phyloP scores from a whole-genome alignment of 1,284 basidiomycete genomes.

The Pholiota adiposa region DNA sequence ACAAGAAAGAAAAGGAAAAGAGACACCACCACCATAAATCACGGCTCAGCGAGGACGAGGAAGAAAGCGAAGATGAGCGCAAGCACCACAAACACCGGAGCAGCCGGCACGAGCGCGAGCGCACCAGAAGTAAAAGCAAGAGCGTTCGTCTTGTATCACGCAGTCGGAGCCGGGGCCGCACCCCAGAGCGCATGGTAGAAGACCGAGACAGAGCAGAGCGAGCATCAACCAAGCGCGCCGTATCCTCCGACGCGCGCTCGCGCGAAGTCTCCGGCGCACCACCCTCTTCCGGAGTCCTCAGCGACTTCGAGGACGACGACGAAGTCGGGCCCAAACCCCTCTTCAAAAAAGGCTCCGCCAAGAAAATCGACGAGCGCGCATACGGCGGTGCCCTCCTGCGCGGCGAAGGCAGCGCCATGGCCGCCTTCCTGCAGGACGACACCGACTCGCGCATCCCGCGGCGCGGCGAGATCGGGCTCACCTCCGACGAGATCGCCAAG shows the following conservation, averaged over 20 bases:
- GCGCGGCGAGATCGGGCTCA: conserved; percentile 96
- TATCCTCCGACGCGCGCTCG: conserved; percentile 1
- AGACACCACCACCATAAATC: conserved; percentile 33
- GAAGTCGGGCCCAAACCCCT: conserved; percentile 69
- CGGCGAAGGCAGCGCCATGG: conserved; percentile 97
- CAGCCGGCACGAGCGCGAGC: conserved; percentile 30
- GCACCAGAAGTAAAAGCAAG: conserved; percentile 31
- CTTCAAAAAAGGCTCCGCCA: conserved; percentile 41
- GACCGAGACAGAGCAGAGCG: conserved; percentile 39
- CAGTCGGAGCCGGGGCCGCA: conserved; percentile 31
- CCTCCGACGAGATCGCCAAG: conserved; percentile 83
- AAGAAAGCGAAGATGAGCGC: conserved; percentile 37
- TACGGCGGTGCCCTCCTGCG: conserved; percentile 88
- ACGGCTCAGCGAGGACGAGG: conserved; percentile 31
- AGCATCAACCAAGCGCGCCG: conserved; percentile 30
- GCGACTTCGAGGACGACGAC: conserved; percentile 50
- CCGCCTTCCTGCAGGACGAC: conserved; percentile 90
- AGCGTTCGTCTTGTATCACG: conserved; percentile 28
- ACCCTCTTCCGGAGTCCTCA: conserved; percentile 12
- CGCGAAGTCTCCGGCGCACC: conserved; percentile 18
- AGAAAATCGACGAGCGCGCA: conserved; percentile 73
- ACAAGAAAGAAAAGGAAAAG: conserved; percentile 35
- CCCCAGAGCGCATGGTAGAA: conserved; percentile 27
- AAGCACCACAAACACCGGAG: conserved; percentile 22
- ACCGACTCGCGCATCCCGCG: conserved; percentile 92